Percentiles rank a stretch among this genome's conserved stretches.
Conservation (phyloP, 73 alveolate genomes). For the Tetrahymena malaccensis region DNA sequence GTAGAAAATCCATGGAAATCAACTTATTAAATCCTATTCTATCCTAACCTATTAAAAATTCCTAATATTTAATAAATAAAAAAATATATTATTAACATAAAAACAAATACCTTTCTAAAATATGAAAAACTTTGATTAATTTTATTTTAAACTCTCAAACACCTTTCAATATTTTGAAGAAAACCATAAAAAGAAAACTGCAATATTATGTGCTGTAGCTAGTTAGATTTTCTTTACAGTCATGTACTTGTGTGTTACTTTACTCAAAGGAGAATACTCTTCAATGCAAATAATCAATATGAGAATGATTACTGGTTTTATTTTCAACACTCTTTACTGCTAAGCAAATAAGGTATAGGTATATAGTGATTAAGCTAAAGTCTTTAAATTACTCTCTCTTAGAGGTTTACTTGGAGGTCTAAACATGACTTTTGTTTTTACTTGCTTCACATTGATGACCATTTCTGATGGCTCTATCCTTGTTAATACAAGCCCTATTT, state of each 20-base stretch:
- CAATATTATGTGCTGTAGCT: not conserved
- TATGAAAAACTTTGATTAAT: not conserved
- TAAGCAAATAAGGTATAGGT: not conserved
- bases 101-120: not conserved
- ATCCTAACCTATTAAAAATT: too few species aligned
- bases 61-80: too few species aligned
- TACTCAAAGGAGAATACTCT: not conserved
- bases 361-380: not conserved
- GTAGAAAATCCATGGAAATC: not conserved
- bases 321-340: not conserved
- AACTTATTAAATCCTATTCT: not conserved
- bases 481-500: not conserved
- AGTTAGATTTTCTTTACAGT: not conserved
- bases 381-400: not conserved
- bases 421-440: not conserved
- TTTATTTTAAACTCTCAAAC: not conserved
- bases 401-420: not conserved
- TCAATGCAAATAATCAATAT: not conserved
- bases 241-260: not conserved
- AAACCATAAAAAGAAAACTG: not conserved
- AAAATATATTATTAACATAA: not conserved
- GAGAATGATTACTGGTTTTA: not conserved
- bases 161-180: not conserved
- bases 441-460: not conserved
- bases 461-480: not conserved